Evolutionary conservation across 2,329 filamentous ascomycete genomes (phyloP), one percentile per base, ranked within the genome.

Genomic region (Cytospora schulzeri): DNA sequence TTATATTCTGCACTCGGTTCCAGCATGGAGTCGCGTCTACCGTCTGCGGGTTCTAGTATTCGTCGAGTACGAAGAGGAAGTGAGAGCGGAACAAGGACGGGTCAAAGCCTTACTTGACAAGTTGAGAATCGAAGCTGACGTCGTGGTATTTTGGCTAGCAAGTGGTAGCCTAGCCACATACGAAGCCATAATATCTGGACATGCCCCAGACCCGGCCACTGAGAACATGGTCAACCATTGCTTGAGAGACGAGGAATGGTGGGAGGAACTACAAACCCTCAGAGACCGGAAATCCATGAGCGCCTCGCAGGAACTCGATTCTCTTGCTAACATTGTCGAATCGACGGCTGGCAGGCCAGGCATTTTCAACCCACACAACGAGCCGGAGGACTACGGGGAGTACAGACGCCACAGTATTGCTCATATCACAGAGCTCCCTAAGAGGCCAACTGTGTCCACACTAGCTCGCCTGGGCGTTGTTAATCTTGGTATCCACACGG

Each of bases 61-160:
- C 74, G 92, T 96, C 24, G 92, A 96, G 72, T 96, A 96, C 69
- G 91, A 95, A 73, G 87, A 82, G 29, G 92, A 96, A 69, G 88
- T 96, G 0, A 86, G 90, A 48, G 91, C 96, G 75, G 92, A 96
- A 75, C 81, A 86, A 41, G 85, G 83, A 1, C 82, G 92, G 63
- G 89, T 96, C 19, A 86, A 86, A 65, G 86, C 89, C 1, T 80
- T 96, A 2, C 80, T 96, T 0, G 90, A 91, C 26, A 96, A 94
- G 73, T 76, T 96, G 11, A 83, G 92, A 19, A 96, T 96, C 56
- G 86, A 93, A 67, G 92, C 92, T 3, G 82, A 92, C 67, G 85
- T 96, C 0, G 76, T 90, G 17, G 92, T 96, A 1, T 93, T 93
- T 71, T 95, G 90, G 85, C 83, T 96, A 48, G 90, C 91, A 1